Evolutionary conservation across 2,329 filamentous ascomycete species (phyloP).

Genomic region (Hypocrella siamensis): DNA sequence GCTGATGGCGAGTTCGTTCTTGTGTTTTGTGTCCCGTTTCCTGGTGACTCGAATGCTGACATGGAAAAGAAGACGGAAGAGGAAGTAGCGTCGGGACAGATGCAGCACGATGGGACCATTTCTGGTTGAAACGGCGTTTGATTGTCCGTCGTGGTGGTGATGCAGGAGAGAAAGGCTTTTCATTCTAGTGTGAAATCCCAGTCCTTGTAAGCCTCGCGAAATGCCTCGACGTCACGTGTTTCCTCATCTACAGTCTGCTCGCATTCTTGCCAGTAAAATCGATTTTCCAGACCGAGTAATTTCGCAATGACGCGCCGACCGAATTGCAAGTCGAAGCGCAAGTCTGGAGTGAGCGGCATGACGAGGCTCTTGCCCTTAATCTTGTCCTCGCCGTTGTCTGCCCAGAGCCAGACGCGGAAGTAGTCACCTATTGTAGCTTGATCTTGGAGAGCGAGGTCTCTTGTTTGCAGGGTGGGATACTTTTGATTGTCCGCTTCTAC

Average conservation of each 20-base stretch:
- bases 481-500: slow-evolving; percentile 67
- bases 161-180: background rate
- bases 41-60: too few species aligned
- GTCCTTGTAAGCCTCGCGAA: slow-evolving; percentile 66
- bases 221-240: slow-evolving; percentile 57
- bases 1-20: too few species aligned
- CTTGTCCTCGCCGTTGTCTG: slow-evolving; percentile 33
- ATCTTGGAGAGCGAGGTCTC: slow-evolving; percentile 33
- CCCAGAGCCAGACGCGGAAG: slow-evolving; percentile 74
- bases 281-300: slow-evolving; percentile 60
- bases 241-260: slow-evolving; percentile 66
- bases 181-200: slow-evolving; percentile 61
- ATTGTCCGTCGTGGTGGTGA: too few species aligned
- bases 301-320: slow-evolving; percentile 79
- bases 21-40: too few species aligned
- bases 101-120: too few species aligned
- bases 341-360: slow-evolving; percentile 54
- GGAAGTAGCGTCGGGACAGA: too few species aligned
- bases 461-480: slow-evolving; percentile 33
- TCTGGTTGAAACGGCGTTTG: too few species aligned
- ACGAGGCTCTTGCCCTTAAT: slow-evolving; percentile 51
- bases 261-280: slow-evolving; percentile 77
- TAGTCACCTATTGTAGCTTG: slow-evolving; percentile 44
- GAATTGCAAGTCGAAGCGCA: slow-evolving; percentile 83
- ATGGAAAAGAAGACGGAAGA: too few species aligned